Conservation (phyloP, 1,284 basidiomycete genomes). For the Apiotrichum porosum region DNA sequence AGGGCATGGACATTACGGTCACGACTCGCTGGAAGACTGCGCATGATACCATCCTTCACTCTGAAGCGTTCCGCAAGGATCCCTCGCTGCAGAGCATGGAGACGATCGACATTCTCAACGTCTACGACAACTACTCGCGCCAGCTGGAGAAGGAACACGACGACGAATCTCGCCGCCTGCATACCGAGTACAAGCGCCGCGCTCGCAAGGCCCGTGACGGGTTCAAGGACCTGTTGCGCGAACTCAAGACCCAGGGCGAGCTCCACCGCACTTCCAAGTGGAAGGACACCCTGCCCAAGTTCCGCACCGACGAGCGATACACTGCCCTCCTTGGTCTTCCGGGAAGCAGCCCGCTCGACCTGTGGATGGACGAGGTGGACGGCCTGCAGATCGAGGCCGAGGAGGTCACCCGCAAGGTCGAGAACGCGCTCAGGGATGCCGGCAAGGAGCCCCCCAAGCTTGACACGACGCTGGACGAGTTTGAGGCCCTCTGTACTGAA, state of each 20-base stretch:
- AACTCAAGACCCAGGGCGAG: constrained; percentile 61
- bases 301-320: constrained; percentile 77
- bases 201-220: constrained; percentile 83
- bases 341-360: constrained; percentile 87
- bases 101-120: constrained; percentile 78
- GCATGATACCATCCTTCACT: constrained; percentile 66
- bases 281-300: constrained; percentile 75
- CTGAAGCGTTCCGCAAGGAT: constrained; percentile 71
- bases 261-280: constrained; percentile 81
- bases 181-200: constrained; percentile 74
- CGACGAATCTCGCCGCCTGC: constrained; percentile 67
- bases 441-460: constrained; percentile 46
- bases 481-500: constrained; percentile 54
- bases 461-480: constrained; percentile 50
- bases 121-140: constrained; percentile 85
- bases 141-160: constrained; percentile 82
- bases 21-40: constrained; percentile 82
- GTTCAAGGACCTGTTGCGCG: constrained; percentile 73
- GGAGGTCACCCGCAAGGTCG: constrained; percentile 61
- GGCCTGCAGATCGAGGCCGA: constrained; percentile 78
- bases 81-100: constrained; percentile 71
- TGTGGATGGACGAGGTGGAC: constrained; percentile 94
- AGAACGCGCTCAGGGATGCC: constrained; percentile 23
- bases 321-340: constrained; percentile 78
- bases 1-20: constrained; percentile 76